phyloP scores from a whole-genome alignment of 108 stramenopile species.

The Seminavis robusta region DNA sequence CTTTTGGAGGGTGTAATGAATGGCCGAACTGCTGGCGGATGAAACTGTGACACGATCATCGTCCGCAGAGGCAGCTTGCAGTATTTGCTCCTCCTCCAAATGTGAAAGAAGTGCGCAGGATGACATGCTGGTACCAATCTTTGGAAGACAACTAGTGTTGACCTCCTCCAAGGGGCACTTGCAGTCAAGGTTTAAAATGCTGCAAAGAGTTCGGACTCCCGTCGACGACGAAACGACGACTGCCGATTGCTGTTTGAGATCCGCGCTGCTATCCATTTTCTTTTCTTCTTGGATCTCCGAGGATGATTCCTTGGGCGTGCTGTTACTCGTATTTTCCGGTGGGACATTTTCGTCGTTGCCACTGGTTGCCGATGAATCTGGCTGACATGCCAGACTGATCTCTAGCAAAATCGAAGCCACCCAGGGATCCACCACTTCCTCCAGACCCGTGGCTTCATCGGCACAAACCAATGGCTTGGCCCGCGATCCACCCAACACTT shows the following conservation, averaged over 20 bases:
- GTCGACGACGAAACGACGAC: no score
- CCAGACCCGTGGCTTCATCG: constrained; percentile 89
- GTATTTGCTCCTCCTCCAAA: constrained; percentile 14
- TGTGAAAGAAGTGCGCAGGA: constrained; percentile 59
- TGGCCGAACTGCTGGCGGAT: constrained; percentile 26
- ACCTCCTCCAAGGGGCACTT: no score
- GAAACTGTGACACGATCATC: constrained; percentile 63
- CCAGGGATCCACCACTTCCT: constrained; percentile 88
- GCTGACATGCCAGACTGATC: constrained; percentile 45
- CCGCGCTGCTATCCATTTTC: no score
- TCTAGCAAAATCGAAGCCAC: constrained; percentile 29
- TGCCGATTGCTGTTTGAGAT: no score
- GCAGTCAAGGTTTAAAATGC: no score
- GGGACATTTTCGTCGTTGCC: not conserved
- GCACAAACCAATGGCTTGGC: constrained; percentile 52
- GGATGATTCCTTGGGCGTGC: not conserved
- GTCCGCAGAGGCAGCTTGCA: constrained; percentile 15
- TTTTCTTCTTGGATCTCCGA: constrained; percentile 22
- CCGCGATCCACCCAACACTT: constrained; percentile 66
- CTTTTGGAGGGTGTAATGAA: constrained; percentile 45
- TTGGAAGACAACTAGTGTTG: constrained; percentile 38
- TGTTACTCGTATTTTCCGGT: not conserved
- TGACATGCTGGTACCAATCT: constrained; percentile 43
- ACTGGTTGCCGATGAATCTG: constrained; percentile 1
- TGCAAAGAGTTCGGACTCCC: no score